These are phyloP conservation scores for Lipomyces spencermartinsiae DNA, from an alignment of 805 yeast genomes.

Conservation along the genomic window DNA sequence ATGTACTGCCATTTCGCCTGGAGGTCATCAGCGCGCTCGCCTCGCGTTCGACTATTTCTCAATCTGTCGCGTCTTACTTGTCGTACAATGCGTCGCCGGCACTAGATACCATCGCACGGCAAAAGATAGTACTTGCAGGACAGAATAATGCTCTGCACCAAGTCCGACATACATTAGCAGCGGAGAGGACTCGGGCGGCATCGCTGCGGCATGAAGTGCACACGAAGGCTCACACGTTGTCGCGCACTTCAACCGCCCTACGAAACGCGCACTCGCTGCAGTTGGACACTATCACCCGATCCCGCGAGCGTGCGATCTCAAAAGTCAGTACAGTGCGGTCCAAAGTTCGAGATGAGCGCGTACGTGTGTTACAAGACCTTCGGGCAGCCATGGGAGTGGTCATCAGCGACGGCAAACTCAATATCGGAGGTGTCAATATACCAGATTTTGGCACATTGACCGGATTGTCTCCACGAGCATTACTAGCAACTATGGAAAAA, in stretches of 20 bases:
- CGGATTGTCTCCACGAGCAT: slow-evolving; percentile 9
- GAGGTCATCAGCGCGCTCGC: slow-evolving; percentile 16
- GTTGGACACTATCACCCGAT: slow-evolving; percentile 13
- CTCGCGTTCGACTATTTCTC: slow-evolving; percentile 8
- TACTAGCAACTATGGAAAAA: slow-evolving; percentile 10
- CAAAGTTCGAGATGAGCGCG: slow-evolving; percentile 11
- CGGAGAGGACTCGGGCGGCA: not conserved
- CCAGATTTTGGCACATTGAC: slow-evolving; percentile 18
- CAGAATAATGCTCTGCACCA: not conserved
- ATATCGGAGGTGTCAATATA: slow-evolving; percentile 17
- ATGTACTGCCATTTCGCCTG: slow-evolving; percentile 21
- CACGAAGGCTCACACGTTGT: slow-evolving; percentile 11
- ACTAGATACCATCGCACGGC: slow-evolving; percentile 3
- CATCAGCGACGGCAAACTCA: slow-evolving; percentile 9
- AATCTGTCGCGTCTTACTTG: not conserved
- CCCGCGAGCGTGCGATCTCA: slow-evolving; percentile 16
- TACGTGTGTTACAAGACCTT: slow-evolving; percentile 3
- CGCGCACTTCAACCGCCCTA: slow-evolving; percentile 25
- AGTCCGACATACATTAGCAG: not conserved
- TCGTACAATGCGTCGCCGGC: not conserved
- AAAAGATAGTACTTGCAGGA: not conserved
- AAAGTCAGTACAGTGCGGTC: slow-evolving; percentile 3
- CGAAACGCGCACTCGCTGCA: slow-evolving; percentile 33
- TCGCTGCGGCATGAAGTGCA: slow-evolving; percentile 6
- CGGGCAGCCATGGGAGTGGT: slow-evolving; percentile 9